Evolutionary conservation across 1,139 yeast species (phyloP).

Genomic region (Saccharomycopsis hybrid): DNA sequence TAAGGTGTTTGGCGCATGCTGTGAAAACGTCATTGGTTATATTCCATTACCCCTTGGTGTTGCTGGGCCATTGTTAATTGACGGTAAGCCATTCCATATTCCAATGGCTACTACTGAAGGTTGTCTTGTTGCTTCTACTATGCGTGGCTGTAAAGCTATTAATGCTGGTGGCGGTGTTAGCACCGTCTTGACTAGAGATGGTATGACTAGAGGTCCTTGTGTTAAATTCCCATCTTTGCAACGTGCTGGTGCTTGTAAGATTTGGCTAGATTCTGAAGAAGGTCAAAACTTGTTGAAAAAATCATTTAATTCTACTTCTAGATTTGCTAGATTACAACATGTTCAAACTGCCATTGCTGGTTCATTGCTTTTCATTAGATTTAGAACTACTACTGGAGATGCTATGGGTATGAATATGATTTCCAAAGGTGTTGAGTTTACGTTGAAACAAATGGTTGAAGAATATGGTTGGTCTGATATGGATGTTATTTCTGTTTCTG

Average conservation of each 20-base stretch:
- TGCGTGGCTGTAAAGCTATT: conserved; percentile 98
- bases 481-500: conserved; percentile 88
- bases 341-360: conserved; percentile 97
- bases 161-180: conserved; percentile 94
- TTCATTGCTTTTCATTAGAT: conserved; percentile 76
- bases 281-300: conserved; percentile 77
- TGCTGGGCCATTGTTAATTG: conserved; percentile 93
- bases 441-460: conserved; percentile 77
- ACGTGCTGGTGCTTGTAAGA: conserved; percentile 91
- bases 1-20: conserved; percentile 96
- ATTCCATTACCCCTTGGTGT: conserved; percentile 96
- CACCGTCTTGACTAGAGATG: conserved; percentile 89
- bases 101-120: conserved; percentile 99
- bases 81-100: conserved; percentile 77
- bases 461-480: conserved; percentile 92
- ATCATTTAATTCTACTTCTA: conserved; percentile 93
- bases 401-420: conserved; percentile 99
- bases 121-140: conserved; percentile 93
- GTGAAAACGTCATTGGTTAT: conserved; percentile 96
- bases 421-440: conserved; percentile 91
- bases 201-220: conserved; percentile 99
- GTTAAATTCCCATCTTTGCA: conserved; percentile 74
- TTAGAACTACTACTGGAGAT: conserved; percentile 97
- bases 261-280: conserved; percentile 94
- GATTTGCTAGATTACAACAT: conserved; percentile 92